phyloP scores from a whole-genome alignment of 495 filamentous ascomycete genomes.

The Hamigera avellanea region DNA sequence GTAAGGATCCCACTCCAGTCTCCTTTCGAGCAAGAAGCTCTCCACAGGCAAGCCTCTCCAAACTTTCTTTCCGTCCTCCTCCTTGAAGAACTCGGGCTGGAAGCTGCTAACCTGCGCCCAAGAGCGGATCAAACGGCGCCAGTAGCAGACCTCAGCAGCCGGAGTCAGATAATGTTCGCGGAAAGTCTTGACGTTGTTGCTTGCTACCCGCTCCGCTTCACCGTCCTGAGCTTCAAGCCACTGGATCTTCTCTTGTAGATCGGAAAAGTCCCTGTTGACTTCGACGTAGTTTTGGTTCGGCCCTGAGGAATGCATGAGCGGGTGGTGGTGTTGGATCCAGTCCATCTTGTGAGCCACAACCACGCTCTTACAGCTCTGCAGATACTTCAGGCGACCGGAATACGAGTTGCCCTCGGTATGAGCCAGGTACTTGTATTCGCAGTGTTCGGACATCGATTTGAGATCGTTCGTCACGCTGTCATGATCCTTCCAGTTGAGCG shows the following conservation, averaged over 20 bases:
- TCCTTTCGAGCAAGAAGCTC: slow-evolving; percentile 7
- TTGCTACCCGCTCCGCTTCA: slow-evolving; percentile 31
- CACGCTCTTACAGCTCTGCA: slow-evolving; percentile 36
- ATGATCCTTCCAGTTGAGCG: slow-evolving; percentile 19
- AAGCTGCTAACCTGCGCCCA: slow-evolving; percentile 21
- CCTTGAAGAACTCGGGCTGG: slow-evolving; percentile 12
- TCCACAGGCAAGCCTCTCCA: slow-evolving; percentile 12
- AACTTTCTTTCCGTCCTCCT: slow-evolving; percentile 8
- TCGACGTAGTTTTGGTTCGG: slow-evolving; percentile 39
- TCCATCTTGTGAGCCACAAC: slow-evolving; percentile 19
- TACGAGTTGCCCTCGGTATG: slow-evolving; percentile 35
- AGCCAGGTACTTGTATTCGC: slow-evolving; percentile 29
- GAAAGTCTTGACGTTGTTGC: slow-evolving; percentile 29
- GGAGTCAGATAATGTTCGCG: slow-evolving; percentile 36
- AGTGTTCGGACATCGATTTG: slow-evolving; percentile 24
- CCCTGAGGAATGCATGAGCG: slow-evolving; percentile 14
- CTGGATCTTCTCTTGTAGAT: slow-evolving; percentile 32
- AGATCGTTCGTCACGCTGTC: slow-evolving; percentile 5
- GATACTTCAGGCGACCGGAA: slow-evolving; percentile 35
- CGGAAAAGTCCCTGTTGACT: slow-evolving; percentile 33
- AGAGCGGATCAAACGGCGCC: slow-evolving; percentile 26
- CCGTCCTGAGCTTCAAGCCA: slow-evolving; percentile 19
- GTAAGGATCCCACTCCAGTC: slow-evolving; percentile 9
- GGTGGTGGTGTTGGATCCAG: slow-evolving; percentile 9
- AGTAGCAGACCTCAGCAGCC: slow-evolving; percentile 36